Evolutionary conservation across 352 stramenopile genomes (phyloP).

Genomic region (Blastocystis sp.): DNA sequence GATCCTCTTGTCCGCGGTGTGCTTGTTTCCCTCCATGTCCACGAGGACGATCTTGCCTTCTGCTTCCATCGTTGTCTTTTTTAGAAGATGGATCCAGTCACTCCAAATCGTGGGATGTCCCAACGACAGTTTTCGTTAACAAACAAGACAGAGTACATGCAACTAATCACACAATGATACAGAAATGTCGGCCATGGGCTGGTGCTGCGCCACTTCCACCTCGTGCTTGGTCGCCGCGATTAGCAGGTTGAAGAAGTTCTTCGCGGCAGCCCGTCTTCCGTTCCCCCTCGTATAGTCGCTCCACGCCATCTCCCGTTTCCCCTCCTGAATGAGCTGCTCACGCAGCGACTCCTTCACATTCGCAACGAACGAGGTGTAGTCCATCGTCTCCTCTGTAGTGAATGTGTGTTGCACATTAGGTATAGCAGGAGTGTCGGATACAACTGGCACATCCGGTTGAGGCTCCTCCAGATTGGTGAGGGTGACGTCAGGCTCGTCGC

Average conservation of each 20-base stretch:
- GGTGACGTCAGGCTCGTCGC: neutral
- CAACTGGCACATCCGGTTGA: neutral
- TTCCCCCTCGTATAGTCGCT: neutral
- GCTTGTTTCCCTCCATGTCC: constrained; percentile 3
- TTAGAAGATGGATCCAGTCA: neutral
- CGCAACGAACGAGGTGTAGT: neutral
- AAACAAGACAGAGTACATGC: neutral
- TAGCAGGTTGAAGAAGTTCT: constrained; percentile 27
- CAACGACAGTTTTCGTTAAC: neutral
- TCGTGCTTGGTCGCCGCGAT: neutral
- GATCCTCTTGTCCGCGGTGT: neutral
- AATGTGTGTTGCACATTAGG: too few species aligned
- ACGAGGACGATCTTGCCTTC: constrained; percentile 11
- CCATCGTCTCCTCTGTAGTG: neutral
- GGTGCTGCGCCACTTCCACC: neutral
- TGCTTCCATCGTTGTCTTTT: neutral
- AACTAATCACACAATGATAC: constrained; percentile 1
- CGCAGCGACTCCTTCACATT: neutral
- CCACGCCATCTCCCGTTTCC: neutral
- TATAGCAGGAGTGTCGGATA: too few species aligned
- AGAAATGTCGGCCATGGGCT: neutral
- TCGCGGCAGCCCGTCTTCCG: neutral
- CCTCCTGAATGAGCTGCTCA: neutral
- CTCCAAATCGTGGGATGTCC: neutral
- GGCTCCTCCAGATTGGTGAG: neutral